Evolutionary conservation across 495 filamentous ascomycete species (phyloP).

Genomic region (Aspergillus kassunensis): DNA sequence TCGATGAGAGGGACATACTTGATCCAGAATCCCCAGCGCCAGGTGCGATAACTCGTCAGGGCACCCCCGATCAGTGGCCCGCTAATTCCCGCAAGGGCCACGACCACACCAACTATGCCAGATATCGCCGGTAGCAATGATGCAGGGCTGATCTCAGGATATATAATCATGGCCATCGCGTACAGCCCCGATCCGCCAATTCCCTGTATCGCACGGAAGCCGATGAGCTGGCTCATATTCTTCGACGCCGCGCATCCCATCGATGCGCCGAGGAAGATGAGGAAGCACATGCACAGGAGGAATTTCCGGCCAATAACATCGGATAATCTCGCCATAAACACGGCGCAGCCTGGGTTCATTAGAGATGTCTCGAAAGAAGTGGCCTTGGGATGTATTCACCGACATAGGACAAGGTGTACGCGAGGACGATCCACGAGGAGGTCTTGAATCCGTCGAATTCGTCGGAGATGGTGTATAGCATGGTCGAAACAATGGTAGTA

Average conservation of each 20-base stretch:
- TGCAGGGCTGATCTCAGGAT: background rate
- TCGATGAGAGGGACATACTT: background rate
- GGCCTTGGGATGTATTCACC: background rate
- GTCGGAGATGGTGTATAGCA: background rate
- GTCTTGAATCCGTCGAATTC: background rate
- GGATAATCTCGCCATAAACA: background rate
- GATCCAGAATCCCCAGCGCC: background rate
- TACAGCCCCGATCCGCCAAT: background rate
- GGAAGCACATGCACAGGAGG: background rate
- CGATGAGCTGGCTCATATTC: background rate
- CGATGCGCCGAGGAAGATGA: background rate
- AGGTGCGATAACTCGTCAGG: background rate
- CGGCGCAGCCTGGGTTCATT: background rate
- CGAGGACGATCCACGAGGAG: background rate
- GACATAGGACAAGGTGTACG: background rate
- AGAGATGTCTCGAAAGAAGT: background rate
- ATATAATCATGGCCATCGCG: background rate
- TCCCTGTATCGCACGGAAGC: background rate
- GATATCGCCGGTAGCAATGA: background rate
- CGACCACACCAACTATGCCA: background rate
- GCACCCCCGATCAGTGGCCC: background rate
- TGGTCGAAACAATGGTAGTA: conserved; percentile 4
- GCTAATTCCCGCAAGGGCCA: background rate
- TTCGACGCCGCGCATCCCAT: background rate
- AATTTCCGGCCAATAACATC: background rate